Percentiles rank a stretch among this genome's conserved stretches.
Conservation (phyloP, 164 flowering plant genomes). For the Amborella trichopoda region DNA sequence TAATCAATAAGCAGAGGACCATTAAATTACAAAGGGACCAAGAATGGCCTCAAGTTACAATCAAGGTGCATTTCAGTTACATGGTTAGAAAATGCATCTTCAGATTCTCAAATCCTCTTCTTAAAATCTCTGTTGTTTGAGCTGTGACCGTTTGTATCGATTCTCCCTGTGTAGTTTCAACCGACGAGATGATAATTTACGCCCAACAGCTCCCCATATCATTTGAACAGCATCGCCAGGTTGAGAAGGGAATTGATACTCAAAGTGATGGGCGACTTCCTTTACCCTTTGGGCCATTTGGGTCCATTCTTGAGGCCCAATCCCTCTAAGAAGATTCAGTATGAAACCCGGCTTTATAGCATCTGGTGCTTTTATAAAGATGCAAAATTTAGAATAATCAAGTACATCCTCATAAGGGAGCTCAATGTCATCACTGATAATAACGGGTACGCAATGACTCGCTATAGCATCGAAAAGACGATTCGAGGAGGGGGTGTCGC, state of each 20-base stretch:
- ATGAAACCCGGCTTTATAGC: slow-evolving; percentile 51
- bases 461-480: slow-evolving; percentile 86
- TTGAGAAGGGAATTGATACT: slow-evolving; percentile 66
- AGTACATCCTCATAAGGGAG: slow-evolving; percentile 82
- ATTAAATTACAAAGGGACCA: too few species aligned
- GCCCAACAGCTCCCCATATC: slow-evolving; percentile 72
- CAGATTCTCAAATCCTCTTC: too few species aligned
- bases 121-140: slow-evolving; percentile 6
- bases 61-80: too few species aligned
- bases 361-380: slow-evolving; percentile 59
- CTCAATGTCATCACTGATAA: slow-evolving; percentile 84
- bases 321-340: slow-evolving; percentile 52
- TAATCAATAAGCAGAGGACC: too few species aligned
- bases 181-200: slow-evolving; percentile 25
- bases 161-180: slow-evolving; percentile 26
- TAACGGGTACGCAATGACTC: slow-evolving; percentile 85
- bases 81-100: too few species aligned
- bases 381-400: slow-evolving; percentile 68
- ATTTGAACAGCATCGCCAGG: slow-evolving; percentile 75
- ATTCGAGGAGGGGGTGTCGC: slow-evolving; percentile 95
- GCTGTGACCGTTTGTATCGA: slow-evolving; percentile 28
- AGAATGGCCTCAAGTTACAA: too few species aligned
- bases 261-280: slow-evolving; percentile 48
- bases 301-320: slow-evolving; percentile 46
- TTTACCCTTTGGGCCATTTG: slow-evolving; percentile 68